Conservation (phyloP, 2,329 filamentous ascomycete species). For the Scedosporium dehoogii region DNA sequence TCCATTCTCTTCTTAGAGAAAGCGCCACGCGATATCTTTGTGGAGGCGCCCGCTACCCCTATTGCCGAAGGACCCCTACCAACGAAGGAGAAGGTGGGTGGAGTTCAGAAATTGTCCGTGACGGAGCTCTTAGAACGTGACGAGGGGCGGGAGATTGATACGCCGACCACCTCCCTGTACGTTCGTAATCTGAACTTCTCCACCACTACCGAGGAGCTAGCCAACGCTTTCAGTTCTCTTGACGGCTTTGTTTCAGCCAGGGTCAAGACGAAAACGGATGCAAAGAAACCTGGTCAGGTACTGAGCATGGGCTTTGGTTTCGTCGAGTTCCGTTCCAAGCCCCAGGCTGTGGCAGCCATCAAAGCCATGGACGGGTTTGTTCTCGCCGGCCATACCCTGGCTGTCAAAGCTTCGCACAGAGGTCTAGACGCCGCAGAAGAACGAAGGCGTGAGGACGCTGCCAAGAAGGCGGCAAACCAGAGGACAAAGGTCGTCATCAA, state of each 20-base stretch:
- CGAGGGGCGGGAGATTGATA: slow-evolving; percentile 40
- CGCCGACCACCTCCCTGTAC: slow-evolving; percentile 71
- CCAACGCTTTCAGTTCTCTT: slow-evolving; percentile 67
- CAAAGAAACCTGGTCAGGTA: slow-evolving; percentile 79
- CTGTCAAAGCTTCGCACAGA: slow-evolving; percentile 80
- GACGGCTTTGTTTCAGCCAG: slow-evolving; percentile 82
- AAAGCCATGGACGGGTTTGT: slow-evolving; percentile 80
- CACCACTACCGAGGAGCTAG: slow-evolving; percentile 68
- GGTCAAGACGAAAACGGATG: slow-evolving; percentile 87
- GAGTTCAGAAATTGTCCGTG: slow-evolving; percentile 53
- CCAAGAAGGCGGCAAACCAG: slow-evolving; percentile 67
- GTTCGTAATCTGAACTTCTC: slow-evolving; percentile 90
- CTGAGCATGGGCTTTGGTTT: slow-evolving; percentile 98
- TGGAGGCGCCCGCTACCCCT: slow-evolving; percentile 16
- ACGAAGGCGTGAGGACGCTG: slow-evolving; percentile 68
- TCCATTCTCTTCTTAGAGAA: slow-evolving; percentile 90
- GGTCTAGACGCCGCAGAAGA: slow-evolving; percentile 82
- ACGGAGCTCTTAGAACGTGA: slow-evolving; percentile 57
- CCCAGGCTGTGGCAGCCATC: slow-evolving; percentile 68
- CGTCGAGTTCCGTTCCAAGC: slow-evolving; percentile 72
- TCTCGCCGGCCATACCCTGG: slow-evolving; percentile 78
- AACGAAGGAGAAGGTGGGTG: slow-evolving; percentile 25
- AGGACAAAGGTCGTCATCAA: slow-evolving; percentile 95
- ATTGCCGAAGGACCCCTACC: slow-evolving; percentile 17
- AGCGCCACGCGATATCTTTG: slow-evolving; percentile 75